A percentile compares a stretch with the other conserved stretches of the same genome.
phyloP scores from a whole-genome alignment of 257 asterid genomes.

The Eustoma russellianum region DNA sequence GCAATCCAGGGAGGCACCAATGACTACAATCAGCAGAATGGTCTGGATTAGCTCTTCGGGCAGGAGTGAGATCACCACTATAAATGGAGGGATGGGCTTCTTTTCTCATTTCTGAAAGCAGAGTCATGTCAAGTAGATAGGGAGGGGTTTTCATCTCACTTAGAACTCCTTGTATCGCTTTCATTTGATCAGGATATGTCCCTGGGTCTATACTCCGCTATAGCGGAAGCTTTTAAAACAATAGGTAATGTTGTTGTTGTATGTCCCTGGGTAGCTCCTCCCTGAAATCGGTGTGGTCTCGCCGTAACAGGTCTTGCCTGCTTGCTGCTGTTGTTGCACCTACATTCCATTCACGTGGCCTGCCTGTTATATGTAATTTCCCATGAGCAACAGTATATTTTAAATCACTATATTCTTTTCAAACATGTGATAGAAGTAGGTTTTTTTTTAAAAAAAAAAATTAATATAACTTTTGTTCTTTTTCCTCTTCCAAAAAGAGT shows the following conservation, averaged over 20 bases:
- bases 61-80: slow-evolving; percentile 67
- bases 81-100: slow-evolving; percentile 96
- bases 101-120: slow-evolving; percentile 83
- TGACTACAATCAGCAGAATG: slow-evolving; percentile 90
- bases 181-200: slow-evolving; percentile 54
- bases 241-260: no score
- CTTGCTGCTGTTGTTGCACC: slow-evolving; percentile 24
- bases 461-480: no score
- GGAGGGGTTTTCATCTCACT: slow-evolving; percentile 64
- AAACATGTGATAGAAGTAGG: no score
- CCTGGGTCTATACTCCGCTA: no score
- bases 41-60: slow-evolving; percentile 74
- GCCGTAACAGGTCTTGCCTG: slow-evolving; percentile 70
- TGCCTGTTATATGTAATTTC: slow-evolving; percentile 15
- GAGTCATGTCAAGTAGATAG: slow-evolving; percentile 69
- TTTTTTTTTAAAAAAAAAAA: no score
- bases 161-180: slow-evolving; percentile 41
- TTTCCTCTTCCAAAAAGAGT: no score
- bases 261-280: slow-evolving; percentile 36
- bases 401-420: no score
- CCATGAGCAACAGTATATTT: no score
- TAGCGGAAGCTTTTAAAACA: no score
- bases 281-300: slow-evolving; percentile 55
- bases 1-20: slow-evolving; percentile 98
- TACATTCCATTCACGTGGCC: slow-evolving; percentile 77